Base-by-base conservation (phyloP, 1,139 yeast species). In the Yamadazyma siamensis region DNA sequence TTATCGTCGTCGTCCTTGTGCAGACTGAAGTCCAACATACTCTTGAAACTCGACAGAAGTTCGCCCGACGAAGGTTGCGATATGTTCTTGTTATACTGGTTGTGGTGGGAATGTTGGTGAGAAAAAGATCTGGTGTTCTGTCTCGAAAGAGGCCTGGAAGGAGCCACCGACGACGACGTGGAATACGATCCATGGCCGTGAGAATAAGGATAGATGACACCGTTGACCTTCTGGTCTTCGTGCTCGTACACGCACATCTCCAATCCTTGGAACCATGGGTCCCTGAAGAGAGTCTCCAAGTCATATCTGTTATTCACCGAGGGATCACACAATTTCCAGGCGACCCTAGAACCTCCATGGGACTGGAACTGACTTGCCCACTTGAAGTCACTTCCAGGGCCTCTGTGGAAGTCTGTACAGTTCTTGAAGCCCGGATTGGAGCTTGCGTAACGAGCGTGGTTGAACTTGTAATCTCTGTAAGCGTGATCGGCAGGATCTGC, bases 291-390 rank as follows among this genome's bases (percentile, higher is more conserved):
- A 23, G 65, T 64, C 1, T 71, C 67, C 44, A 82, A 47, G 15
- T 71, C 65, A 51, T 78, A 77, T 39, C 94, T 62, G 7, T 73
- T 59, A 2, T 44, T 49, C 0, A 70, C 61, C 17, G 75, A 62
- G 6, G 87, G 86, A 47, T 82, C 88, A 47, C 84, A 77, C 34
- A 83, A 59, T 50, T 83, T 73, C 88, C 89, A 81, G 5, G 87
- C 86, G 5, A 77, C 77, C 43, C 88, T 65, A 4, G 85, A 68
- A 12, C 81, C 80, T 13, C 78, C 78, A 1, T 71, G 52, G 29
- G 70, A 65, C 18, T 72, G 75, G 52, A 81, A 80, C 35, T 72
- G 75, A 26, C 73, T 64, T 0, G 85, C 81, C 62, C 77, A 71
- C 44, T 71, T 71, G 47, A 77, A 82, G 47, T 83, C 91, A 5